phyloP scores from a whole-genome alignment of 495 filamentous ascomycete genomes.

The Neurospora africana region DNA sequence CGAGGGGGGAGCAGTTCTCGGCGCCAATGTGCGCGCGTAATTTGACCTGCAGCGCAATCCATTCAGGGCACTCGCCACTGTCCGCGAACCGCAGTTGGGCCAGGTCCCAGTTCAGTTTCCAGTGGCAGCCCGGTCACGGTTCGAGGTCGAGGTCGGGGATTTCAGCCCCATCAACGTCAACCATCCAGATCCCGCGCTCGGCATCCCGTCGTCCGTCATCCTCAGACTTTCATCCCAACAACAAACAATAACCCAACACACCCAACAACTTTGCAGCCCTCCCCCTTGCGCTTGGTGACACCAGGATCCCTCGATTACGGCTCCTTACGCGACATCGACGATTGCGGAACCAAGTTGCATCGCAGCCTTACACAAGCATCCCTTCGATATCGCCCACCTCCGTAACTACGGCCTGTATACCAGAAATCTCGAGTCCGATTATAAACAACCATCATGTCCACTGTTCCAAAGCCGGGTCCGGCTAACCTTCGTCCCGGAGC shows the following conservation, averaged over 20 bases:
- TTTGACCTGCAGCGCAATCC: background rate
- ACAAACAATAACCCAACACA: background rate
- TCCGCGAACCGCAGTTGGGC: background rate
- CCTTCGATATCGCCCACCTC: background rate
- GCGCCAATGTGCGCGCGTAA: background rate
- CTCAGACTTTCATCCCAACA: background rate
- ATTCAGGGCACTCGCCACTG: background rate
- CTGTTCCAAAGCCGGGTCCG: conserved; percentile 70
- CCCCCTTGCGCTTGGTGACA: background rate
- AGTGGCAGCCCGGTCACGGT: background rate
- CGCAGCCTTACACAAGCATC: background rate
- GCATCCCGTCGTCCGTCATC: background rate
- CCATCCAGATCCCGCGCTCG: background rate
- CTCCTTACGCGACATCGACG: background rate
- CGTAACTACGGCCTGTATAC: background rate
- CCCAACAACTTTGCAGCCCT: background rate
- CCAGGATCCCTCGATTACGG: background rate
- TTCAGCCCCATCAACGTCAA: background rate
- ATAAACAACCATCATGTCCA: conserved; percentile 16
- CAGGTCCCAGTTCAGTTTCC: background rate
- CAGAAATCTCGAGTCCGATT: background rate
- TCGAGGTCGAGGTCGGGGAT: background rate
- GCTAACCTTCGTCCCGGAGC: conserved; percentile 72
- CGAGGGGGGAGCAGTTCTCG: background rate
- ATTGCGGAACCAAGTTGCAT: background rate